Conservation (phyloP, 768 basidiomycete genomes). For the Pluteus cervinus region DNA sequence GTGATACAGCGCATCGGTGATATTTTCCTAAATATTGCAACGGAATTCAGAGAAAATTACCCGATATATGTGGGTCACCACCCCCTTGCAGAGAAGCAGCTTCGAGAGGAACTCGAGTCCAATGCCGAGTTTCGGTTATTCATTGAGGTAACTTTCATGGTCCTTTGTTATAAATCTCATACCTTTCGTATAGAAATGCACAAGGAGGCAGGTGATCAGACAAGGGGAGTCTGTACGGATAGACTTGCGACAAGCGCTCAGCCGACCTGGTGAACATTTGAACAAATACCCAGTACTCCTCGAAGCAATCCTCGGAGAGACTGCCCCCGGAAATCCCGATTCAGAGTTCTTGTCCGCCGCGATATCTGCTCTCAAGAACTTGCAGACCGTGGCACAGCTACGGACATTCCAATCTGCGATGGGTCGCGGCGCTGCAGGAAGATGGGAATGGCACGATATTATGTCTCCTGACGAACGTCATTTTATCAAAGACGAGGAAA, state of each 20-base stretch:
- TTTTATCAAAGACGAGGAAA: constrained; percentile 63
- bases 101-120: constrained; percentile 80
- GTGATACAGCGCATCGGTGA: constrained; percentile 86
- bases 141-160: constrained; percentile 58
- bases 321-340: constrained; percentile 75
- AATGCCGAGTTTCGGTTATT: constrained; percentile 82
- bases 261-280: constrained; percentile 74
- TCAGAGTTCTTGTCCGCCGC: constrained; percentile 79
- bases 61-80: constrained; percentile 81
- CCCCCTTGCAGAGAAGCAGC: constrained; percentile 76
- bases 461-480: constrained; percentile 74
- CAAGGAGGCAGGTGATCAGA: constrained; percentile 28
- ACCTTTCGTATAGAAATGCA: constrained; percentile 31
- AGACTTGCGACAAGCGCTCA: constrained; percentile 76
- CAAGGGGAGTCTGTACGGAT: constrained; percentile 31
- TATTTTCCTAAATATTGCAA: constrained; percentile 80
- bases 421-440: constrained; percentile 72
- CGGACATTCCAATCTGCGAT: constrained; percentile 89
- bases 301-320: constrained; percentile 83
- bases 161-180: neutral
- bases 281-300: constrained; percentile 81
- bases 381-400: constrained; percentile 77
- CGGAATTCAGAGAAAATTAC: constrained; percentile 84
- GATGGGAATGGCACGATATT: constrained; percentile 90
- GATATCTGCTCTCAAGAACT: constrained; percentile 73